Base-by-base conservation (phyloP, 257 asterid genomes). In the Cruciata laevipes region DNA sequence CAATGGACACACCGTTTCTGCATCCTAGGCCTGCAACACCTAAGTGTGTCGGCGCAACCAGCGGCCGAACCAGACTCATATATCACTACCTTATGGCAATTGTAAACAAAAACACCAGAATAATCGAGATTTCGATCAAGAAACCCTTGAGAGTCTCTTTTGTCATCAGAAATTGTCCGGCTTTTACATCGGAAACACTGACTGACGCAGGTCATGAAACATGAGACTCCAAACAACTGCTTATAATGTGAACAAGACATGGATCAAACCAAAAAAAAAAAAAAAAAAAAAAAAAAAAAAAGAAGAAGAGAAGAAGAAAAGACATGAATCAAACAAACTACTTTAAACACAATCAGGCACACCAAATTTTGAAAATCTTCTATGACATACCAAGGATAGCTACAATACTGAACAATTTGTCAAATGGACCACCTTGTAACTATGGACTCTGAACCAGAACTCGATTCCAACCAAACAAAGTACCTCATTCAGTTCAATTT, bases 321-420 rank as follows among this genome's bases (percentile, higher is more conserved):
- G 62, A 73, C 73, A 74, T 44, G 62, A 55, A 74, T 40, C 40
- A 17, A 55, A 74, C 73, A 74, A 74, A 74, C 58, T 20, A 37
- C 52, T 42, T 20, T 33, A 14, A 16, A 61, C 69, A 49, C 69
- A 38, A 73, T 69, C 66, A 67, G 16, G 69, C 78, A 21, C 52
- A 49, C 17, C 14, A 20, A 67, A 67, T 62, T 20, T 32, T 66
- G 55, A 38, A 27, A 68, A 57, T 56, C 68, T 42, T 63, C 60
- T 20, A 17, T 65, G 53, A 53, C 65, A 38, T 47, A 7, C 20
- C 0, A 73, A 27, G 57, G 78, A 79, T 31, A 64, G 67, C 73
- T 40, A 66, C 80, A 69, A 67, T 72, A 71, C 76, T 60, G 11
- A 23, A 69, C 71, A 79, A 75, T 69, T 75, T 75, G 78, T 58